Percentiles rank a stretch among this genome's conserved stretches.
Evolutionary conservation across 208 protist species (phyloP).

Genomic region (Angomonas ambiguus): DNA sequence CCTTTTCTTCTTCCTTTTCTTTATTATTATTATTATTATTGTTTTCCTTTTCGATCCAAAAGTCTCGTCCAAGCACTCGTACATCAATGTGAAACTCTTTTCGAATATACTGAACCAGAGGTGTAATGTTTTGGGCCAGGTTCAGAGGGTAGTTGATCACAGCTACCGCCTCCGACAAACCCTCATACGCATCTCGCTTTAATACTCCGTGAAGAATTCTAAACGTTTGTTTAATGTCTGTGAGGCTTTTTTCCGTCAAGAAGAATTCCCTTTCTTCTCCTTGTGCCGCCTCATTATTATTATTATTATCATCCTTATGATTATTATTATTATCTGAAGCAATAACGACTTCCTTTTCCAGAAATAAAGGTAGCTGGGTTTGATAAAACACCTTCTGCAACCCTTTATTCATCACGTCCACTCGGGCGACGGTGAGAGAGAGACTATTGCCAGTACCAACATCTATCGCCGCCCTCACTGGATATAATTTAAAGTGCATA

Average conservation of each 20-base stretch:
- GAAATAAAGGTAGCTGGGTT: constrained; percentile 69
- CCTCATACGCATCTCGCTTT: neutral
- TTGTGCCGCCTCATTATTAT: too few species aligned
- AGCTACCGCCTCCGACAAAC: neutral
- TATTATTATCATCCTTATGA: neutral
- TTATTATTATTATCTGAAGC: neutral
- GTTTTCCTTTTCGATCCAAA: neutral
- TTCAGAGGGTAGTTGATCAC: neutral
- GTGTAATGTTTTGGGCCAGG: neutral
- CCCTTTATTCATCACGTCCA: constrained; percentile 46
- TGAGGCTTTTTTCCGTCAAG: neutral
- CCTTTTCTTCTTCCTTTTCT: neutral
- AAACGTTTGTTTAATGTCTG: neutral
- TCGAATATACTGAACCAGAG: neutral
- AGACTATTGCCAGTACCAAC: constrained; percentile 73
- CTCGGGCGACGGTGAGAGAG: constrained; percentile 69
- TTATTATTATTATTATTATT: neutral
- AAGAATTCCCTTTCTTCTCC: too few species aligned
- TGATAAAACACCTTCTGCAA: constrained; percentile 70
- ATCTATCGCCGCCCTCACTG: constrained; percentile 83
- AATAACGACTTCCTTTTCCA: constrained; percentile 23
- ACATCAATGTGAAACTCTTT: constrained; percentile 51
- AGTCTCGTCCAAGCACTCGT: constrained; percentile 52
- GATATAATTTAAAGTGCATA: constrained; percentile 67
- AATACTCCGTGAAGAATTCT: neutral